Evolutionary conservation across 1,284 basidiomycete genomes (phyloP), one percentile per base, ranked within the genome.

Genomic region (Lentinula novae-zelandiae): DNA sequence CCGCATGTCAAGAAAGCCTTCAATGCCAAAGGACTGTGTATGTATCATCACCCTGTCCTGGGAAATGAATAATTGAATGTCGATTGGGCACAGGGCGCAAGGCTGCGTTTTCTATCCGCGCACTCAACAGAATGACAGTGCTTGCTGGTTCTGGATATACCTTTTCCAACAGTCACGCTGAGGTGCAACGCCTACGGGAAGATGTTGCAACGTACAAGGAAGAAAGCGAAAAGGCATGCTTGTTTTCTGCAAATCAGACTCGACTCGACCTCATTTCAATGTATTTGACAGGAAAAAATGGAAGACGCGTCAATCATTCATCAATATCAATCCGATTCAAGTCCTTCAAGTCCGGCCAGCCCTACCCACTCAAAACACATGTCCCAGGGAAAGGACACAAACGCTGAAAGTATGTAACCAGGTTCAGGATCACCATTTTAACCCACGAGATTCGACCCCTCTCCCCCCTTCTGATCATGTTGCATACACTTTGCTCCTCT

Each of bases 1-100:
- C 95, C 95, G 44, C 86, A 91, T 60, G 90, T 97, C 73, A 92
- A 89, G 81, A 91, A 86, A 75, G 88, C 86, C 40, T 95, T 96
- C 78, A 87, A 96, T 69, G 93, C 92, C 39, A 92, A 85, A 78
- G 86, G 85, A 75, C 86, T 91, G 13, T 95, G 93, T 94, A 70
- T 63, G 90, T 82, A 9, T 7, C 12, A 17, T 50, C 49, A 36
- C 53, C 4, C 38, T 53, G 27, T 53, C 52, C 64, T 49, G 53
- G 17, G n/a, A 46, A 42, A 22, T 54, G 50, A 33, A 50, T 59
- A 34, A 58, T 10, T 51, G 65, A 27, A 57, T 62, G 52, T 46
- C n/a, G 49, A 50, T 56, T 58, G 42, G 34, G 8, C 62, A 15
- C 72, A 93, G 92, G 93, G 90, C 86, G 90, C 66, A 93, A 92